Evolutionary conservation across 2,329 filamentous ascomycete genomes (phyloP), one percentile per base, ranked within the genome.

Genomic region (Microcyclospora pomicola): DNA sequence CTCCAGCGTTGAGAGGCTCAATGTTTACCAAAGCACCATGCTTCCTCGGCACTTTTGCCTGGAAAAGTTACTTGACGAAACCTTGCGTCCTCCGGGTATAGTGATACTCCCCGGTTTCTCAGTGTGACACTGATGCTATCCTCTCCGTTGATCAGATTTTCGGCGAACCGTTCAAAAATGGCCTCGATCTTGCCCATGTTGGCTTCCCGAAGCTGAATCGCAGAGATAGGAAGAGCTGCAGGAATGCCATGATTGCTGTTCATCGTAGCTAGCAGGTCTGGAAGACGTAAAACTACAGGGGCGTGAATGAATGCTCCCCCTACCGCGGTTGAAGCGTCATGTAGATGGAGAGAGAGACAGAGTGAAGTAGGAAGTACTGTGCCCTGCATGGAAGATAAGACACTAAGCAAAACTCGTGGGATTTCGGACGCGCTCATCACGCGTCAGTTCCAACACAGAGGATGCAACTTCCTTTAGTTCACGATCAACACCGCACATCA

Each of bases 131-230:
- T 56, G 14, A 78, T 53, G 9, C 65, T 54, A 16, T 61, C 57
- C 33, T 58, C 58, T 33, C 65, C 59, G n/a, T 61, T 54, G 7
- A 59, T 39, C 6, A 77, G 56, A 10, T 61, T 65, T 36, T 73
- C 67, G 6, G 68, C 46, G 35, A 77, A 66, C 0, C 50, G 50
- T 39, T 71, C 66, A 12, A 78, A 62, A 15, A 77, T 67, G 5
- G 60, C 56, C 49, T 78, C 73, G 31, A 80, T 73, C 38, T 65
- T 69, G 32, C 61, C 53, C 16, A 75, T 65, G 11, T 70, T 63
- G 11, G 35, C 16, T 19, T 29, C 9, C 33, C 41, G 41, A 42
- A 46, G 37, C 13, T 27, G 6, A n/a, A 31, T 42, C 16, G 34
- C 33, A 27, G 36, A 33, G 4, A 24, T 15, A 10, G 27, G 24